Percentiles rank a stretch among this genome's conserved stretches.
Evolutionary conservation across 257 asterid genomes (phyloP).

Genomic region (Haberlea rhodopensis): DNA sequence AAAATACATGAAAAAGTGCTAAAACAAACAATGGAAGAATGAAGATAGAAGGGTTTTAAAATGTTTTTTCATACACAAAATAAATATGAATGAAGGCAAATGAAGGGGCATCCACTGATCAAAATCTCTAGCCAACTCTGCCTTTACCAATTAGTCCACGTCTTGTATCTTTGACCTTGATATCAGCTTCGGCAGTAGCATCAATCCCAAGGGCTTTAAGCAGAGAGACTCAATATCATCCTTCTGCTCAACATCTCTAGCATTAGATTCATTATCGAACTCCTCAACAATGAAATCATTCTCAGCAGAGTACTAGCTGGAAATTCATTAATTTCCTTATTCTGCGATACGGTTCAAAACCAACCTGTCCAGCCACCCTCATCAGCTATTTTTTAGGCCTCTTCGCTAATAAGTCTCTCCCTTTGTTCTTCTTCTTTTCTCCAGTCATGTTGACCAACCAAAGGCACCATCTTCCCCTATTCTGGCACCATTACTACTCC

Average conservation of each 20-base stretch:
- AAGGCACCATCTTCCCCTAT: slow-evolving; percentile 94
- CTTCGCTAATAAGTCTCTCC: slow-evolving; percentile 65
- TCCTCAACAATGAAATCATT: slow-evolving; percentile 46
- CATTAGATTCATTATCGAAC: slow-evolving; percentile 51
- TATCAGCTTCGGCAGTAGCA: slow-evolving; percentile 68
- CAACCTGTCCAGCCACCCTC: slow-evolving; percentile 99
- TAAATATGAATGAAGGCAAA: slow-evolving; percentile 28
- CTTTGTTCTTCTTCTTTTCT: slow-evolving; percentile 92
- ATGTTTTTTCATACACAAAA: slow-evolving; percentile 8
- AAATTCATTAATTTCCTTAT: slow-evolving; percentile 40
- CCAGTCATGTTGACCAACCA: slow-evolving; percentile 94
- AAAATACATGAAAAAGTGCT: neutral
- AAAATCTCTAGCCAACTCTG: slow-evolving; percentile 64
- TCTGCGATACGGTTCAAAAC: slow-evolving; percentile 67
- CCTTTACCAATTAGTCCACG: slow-evolving; percentile 86
- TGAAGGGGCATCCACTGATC: slow-evolving; percentile 87
- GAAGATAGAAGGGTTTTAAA: neutral
- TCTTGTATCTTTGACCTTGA: slow-evolving; percentile 63
- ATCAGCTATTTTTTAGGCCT: slow-evolving; percentile 47
- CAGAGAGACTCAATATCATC: slow-evolving; percentile 79
- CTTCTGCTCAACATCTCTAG: slow-evolving; percentile 48
- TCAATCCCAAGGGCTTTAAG: slow-evolving; percentile 87
- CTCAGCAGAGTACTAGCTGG: slow-evolving; percentile 37
- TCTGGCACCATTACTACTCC: slow-evolving; percentile 91
- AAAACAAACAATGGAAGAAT: too few species aligned